Conservation (phyloP, 2,329 filamentous ascomycete genomes). For the Aschersonia sp. region DNA sequence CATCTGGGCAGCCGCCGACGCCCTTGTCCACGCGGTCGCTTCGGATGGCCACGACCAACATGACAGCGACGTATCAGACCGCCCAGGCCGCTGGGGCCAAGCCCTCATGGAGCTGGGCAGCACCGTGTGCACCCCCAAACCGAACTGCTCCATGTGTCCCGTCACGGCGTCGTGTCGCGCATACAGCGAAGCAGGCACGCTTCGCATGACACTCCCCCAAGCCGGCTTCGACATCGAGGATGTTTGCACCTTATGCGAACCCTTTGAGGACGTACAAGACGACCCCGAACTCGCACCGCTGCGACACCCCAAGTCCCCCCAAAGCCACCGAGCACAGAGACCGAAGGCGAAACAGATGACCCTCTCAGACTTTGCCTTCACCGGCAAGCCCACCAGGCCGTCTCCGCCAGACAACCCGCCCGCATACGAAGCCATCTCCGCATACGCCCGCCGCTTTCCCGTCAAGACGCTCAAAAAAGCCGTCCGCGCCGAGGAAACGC, state of each 20-base stretch:
- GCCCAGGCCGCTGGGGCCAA: constrained; percentile 48
- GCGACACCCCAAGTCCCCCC: not conserved
- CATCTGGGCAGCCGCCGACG: constrained; percentile 43
- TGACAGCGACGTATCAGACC: constrained; percentile 16
- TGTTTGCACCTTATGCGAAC: constrained; percentile 30
- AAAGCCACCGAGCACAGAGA: not conserved
- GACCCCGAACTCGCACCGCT: constrained; percentile 9
- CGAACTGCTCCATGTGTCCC: constrained; percentile 38
- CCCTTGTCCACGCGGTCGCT: constrained; percentile 37
- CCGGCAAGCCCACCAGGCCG: constrained; percentile 4
- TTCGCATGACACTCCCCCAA: constrained; percentile 11
- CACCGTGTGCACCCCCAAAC: constrained; percentile 45
- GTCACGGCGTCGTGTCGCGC: constrained; percentile 35
- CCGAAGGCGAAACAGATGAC: constrained; percentile 13
- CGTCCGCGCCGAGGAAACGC: constrained; percentile 33
- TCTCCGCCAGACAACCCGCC: constrained; percentile 4
- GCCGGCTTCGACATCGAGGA: constrained; percentile 33
- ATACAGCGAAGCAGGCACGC: constrained; percentile 27
- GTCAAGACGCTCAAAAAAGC: constrained; percentile 36
- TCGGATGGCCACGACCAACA: constrained; percentile 14
- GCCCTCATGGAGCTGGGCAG: constrained; percentile 52
- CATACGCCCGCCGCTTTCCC: constrained; percentile 36
- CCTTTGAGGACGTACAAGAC: constrained; percentile 22
- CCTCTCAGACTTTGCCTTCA: constrained; percentile 21
- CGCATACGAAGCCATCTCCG: constrained; percentile 19